Percentiles rank a stretch among this genome's conserved stretches.
Evolutionary conservation across 2,329 filamentous ascomycete genomes (phyloP).

Genomic region (Acephala macrosclerotiorum): DNA sequence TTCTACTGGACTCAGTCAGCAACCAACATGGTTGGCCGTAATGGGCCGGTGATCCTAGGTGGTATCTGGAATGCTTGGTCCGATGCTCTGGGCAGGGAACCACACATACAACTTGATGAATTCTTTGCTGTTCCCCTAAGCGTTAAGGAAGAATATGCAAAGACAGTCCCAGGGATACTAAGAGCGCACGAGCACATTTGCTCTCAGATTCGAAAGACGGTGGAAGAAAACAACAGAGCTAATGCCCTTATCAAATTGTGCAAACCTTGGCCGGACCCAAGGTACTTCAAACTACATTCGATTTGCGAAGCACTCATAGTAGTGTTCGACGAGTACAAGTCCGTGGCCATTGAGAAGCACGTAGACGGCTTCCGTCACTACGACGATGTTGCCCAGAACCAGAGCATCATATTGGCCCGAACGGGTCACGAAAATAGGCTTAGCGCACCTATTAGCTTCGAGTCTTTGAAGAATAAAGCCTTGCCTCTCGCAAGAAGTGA

Average conservation of each 20-base stretch:
- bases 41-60: slow-evolving; percentile 30
- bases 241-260: slow-evolving; percentile 22
- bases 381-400: slow-evolving; percentile 29
- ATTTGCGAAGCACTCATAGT: slow-evolving; percentile 33
- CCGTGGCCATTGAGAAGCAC: slow-evolving; percentile 29
- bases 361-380: slow-evolving; percentile 33
- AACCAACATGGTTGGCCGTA: slow-evolving; percentile 23
- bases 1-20: slow-evolving; percentile 33
- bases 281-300: slow-evolving; percentile 33
- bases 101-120: slow-evolving; percentile 34
- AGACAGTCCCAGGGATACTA: slow-evolving; percentile 32
- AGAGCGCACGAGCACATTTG: slow-evolving; percentile 30
- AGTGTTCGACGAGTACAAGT: slow-evolving; percentile 33
- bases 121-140: slow-evolving; percentile 35
- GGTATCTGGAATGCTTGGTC: slow-evolving; percentile 36
- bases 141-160: slow-evolving; percentile 28
- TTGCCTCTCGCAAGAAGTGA: slow-evolving; percentile 34
- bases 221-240: slow-evolving; percentile 30
- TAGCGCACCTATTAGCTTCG: slow-evolving; percentile 31
- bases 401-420: slow-evolving; percentile 30
- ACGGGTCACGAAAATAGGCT: slow-evolving; percentile 28
- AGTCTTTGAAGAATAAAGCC: slow-evolving; percentile 33
- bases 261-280: slow-evolving; percentile 30
- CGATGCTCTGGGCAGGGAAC: slow-evolving; percentile 31
- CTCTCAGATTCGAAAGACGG: slow-evolving; percentile 28